A percentile compares a stretch with the other conserved stretches of the same genome.
Evolutionary conservation across 2,329 filamentous ascomycete species (phyloP).

Genomic region (Fusarium chuoi): DNA sequence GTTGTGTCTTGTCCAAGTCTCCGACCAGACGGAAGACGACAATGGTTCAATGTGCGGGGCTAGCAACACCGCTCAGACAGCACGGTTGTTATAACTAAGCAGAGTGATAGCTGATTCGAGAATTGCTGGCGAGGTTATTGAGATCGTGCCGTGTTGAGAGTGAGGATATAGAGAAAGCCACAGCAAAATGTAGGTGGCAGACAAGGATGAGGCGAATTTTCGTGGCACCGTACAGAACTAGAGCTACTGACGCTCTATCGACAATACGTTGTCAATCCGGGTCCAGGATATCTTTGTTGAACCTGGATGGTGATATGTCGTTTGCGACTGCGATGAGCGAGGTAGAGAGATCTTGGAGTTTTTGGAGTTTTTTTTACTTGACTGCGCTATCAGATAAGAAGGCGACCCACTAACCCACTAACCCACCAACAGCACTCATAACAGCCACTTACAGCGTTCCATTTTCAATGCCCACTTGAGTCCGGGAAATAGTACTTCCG

Average conservation of each 20-base stretch:
- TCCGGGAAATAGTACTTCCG: constrained; percentile 27
- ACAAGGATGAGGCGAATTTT: not conserved
- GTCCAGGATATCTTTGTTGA: no score
- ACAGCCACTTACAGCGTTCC: constrained; percentile 30
- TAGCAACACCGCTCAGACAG: not conserved
- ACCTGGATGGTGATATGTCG: not conserved
- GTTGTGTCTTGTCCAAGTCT: not conserved
- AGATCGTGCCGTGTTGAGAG: not conserved
- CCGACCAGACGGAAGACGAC: not conserved
- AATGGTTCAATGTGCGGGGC: not conserved
- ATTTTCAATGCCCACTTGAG: not conserved
- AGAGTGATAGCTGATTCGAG: no score
- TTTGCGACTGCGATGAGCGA: not conserved
- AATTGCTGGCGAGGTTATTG: not conserved
- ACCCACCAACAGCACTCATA: not conserved
- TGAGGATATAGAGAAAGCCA: not conserved
- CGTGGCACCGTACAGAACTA: not conserved
- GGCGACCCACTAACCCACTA: not conserved
- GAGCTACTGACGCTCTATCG: not conserved
- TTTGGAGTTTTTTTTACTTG: not conserved
- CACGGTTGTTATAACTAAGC: no score
- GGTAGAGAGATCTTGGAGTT: not conserved
- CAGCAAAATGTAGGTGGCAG: not conserved
- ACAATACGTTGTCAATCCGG: no score
- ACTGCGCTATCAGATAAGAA: not conserved